Evolutionary conservation across 805 yeast species (phyloP), one percentile per base, ranked within the genome.

Genomic region (Crinitomyces ghanaensis): DNA sequence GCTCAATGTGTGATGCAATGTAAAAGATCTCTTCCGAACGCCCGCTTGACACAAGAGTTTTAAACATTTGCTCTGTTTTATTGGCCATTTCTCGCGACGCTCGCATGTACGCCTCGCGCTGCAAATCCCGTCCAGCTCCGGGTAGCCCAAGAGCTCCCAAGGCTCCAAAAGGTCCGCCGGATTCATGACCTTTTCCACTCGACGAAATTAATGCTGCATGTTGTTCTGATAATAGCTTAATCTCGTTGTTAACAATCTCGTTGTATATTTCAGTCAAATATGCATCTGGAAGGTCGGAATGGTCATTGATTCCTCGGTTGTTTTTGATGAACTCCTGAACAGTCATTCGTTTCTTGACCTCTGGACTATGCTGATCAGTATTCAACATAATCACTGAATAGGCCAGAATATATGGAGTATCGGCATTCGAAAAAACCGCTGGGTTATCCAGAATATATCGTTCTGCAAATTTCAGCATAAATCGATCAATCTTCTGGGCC

Each of bases 391-490:
- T 80, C 3, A 84, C 83, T 3, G 97, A 86, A 58, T 84, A 88
- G 1, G 95, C 84, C 41, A 91, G 65, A 21, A 86, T 81, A 55
- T 91, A 91, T 1, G 95, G 94, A 0, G 95, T 75, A 49, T 85
- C 97, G 3, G 97, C 95, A 48, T 82, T 82, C 0, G 94, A 75
- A 56, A 88, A 88, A 0, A 77, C 67, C n/a, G 65, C 65, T 6
- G 95, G 95, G 51, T 91, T 91, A 40, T 88, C 95, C 43, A 80
- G 75, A 15, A 77, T 76, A 51, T 77, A 91, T 44, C 93, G 68
- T 56, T 84, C 94, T 4, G 98, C 98, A 63, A 93, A 93, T 51
- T 91, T 88, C 53, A 91, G 70, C 95, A 93, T 83, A 52, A 77
- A 84, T 46, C 99, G 70, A 63, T 91, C 98, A 52, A 91, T 88